Evolutionary conservation across 208 protist species (phyloP).

Genomic region (Trypanosoma boissoni): DNA sequence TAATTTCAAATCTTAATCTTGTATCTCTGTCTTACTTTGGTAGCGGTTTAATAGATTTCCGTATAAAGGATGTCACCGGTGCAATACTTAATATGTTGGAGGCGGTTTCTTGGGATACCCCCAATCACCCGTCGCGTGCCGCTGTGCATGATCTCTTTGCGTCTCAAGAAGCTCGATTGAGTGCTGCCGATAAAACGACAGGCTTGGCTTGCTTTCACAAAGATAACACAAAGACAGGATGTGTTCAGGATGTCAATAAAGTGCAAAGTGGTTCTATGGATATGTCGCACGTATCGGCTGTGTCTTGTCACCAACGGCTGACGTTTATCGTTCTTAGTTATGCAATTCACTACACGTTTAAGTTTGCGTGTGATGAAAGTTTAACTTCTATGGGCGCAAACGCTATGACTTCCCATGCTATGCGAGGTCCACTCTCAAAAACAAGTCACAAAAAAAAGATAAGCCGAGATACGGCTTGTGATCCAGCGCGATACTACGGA

Average conservation of each 20-base stretch:
- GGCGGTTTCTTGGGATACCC: slow-evolving; percentile 5
- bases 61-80: slow-evolving; percentile 15
- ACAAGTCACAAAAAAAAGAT: neutral
- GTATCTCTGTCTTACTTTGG: slow-evolving; percentile 20
- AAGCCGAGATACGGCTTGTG: neutral
- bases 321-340: slow-evolving; percentile 23
- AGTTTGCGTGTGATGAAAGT: slow-evolving; percentile 1
- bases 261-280: neutral
- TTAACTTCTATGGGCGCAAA: neutral
- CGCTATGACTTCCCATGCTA: neutral
- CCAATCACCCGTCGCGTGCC: slow-evolving; percentile 7
- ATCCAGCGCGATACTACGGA: neutral
- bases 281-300: neutral
- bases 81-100: slow-evolving; percentile 2
- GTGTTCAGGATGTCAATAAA: neutral
- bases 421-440: neutral
- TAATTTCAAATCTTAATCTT: slow-evolving; percentile 22
- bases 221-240: neutral
- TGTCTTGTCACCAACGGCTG: slow-evolving; percentile 1
- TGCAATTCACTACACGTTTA: slow-evolving; percentile 21
- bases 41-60: neutral
- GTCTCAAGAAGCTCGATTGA: slow-evolving; percentile 8
- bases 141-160: slow-evolving; percentile 6
- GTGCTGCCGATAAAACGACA: slow-evolving; percentile 2
- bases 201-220: neutral